phyloP scores from a whole-genome alignment of 768 basidiomycete genomes.

The Daedalea quercina region DNA sequence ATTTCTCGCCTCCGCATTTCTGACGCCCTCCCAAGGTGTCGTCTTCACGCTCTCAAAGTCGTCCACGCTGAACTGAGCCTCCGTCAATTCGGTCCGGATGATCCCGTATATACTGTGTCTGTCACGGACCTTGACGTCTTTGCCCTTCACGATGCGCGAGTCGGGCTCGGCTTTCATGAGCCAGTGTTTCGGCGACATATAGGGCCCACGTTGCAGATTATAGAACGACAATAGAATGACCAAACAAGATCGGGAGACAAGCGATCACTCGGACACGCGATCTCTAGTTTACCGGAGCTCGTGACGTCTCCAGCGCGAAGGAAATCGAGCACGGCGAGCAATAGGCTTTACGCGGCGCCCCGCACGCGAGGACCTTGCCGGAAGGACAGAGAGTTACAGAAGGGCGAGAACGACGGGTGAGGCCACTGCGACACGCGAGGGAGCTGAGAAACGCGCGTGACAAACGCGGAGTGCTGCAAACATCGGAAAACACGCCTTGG shows the following conservation, averaged over 20 bases:
- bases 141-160: slow-evolving; percentile 77
- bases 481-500: slow-evolving; percentile 23
- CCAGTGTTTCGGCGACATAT: slow-evolving; percentile 38
- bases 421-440: not conserved
- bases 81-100: not conserved
- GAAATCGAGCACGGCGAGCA: not conserved
- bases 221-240: not conserved
- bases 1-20: slow-evolving; percentile 78
- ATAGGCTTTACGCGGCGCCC: not conserved
- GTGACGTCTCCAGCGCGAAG: not conserved
- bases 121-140: slow-evolving; percentile 66
- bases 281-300: not conserved
- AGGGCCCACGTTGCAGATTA: not conserved
- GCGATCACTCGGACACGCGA: not conserved
- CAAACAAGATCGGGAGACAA: not conserved
- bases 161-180: slow-evolving; percentile 86
- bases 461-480: slow-evolving; percentile 20
- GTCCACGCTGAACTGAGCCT: slow-evolving; percentile 70
- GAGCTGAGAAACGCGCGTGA: slow-evolving; percentile 7
- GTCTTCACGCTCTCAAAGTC: slow-evolving; percentile 69
- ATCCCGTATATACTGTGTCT: slow-evolving; percentile 5
- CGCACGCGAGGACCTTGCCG: slow-evolving; percentile 4
- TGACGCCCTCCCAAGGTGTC: slow-evolving; percentile 84
- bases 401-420: not conserved
- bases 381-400: not conserved